Conservation (phyloP, 2,329 filamentous ascomycete species). For the Pestalotiopsis sp. region DNA sequence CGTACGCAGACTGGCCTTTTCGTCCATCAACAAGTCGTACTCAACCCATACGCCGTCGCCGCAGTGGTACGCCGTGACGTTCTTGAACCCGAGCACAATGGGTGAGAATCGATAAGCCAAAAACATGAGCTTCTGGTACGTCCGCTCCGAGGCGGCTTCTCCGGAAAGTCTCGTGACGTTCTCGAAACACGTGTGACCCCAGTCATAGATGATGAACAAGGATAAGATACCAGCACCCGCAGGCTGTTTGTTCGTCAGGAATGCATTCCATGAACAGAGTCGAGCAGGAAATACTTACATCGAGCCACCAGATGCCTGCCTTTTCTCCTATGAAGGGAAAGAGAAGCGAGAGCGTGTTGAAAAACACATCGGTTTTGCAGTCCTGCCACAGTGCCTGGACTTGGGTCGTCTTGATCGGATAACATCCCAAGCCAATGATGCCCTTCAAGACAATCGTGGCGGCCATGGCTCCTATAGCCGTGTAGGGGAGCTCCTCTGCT, state of each 20-base stretch:
- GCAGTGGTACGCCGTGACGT: constrained; percentile 59
- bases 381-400: constrained; percentile 66
- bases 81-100: constrained; percentile 56
- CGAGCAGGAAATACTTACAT: constrained; percentile 41
- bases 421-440: constrained; percentile 61
- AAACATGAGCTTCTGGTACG: constrained; percentile 60
- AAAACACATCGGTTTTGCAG: constrained; percentile 66
- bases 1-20: constrained; percentile 51
- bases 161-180: constrained; percentile 63
- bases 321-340: constrained; percentile 65
- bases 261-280: no score
- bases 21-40: constrained; percentile 60
- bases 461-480: constrained; percentile 60
- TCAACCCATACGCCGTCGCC: constrained; percentile 67
- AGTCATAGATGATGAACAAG: constrained; percentile 70
- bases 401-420: constrained; percentile 63
- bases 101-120: constrained; percentile 60
- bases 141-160: constrained; percentile 53
- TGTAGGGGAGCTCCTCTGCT: constrained; percentile 50
- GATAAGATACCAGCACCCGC: constrained; percentile 65
- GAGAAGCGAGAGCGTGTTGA: constrained; percentile 64
- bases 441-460: constrained; percentile 62
- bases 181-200: constrained; percentile 62
- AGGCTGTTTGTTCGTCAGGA: constrained; percentile 24
- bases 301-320: constrained; percentile 67